These are phyloP conservation scores for Trametes hirsuta DNA, from an alignment of 1,284 basidiomycete species.

Conservation along the genomic window DNA sequence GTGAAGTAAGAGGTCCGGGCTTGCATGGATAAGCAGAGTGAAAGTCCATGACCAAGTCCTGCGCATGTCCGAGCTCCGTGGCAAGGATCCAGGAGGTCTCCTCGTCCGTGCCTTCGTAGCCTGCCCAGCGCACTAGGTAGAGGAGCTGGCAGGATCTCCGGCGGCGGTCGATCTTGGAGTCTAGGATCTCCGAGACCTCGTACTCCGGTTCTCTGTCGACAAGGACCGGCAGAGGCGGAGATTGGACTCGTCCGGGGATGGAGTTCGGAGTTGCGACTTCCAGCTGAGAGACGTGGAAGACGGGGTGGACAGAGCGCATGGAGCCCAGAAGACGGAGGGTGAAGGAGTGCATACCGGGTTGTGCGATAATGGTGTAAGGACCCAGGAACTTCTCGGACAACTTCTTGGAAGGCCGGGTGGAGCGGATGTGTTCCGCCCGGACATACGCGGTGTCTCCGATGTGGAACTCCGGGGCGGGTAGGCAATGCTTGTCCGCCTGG, in stretches of 20 bases:
- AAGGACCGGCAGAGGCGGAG: not conserved
- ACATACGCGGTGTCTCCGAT: constrained; percentile 1
- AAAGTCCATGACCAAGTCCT: not conserved
- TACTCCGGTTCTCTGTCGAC: constrained; percentile 1
- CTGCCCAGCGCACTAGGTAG: not conserved
- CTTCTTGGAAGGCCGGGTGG: constrained; percentile 6
- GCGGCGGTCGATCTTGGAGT: not conserved
- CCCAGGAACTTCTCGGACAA: constrained; percentile 1
- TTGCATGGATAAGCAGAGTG: not conserved
- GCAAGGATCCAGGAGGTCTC: not conserved
- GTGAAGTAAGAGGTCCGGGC: not conserved
- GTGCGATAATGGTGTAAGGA: not conserved
- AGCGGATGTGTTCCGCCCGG: not conserved
- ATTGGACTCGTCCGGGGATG: not conserved
- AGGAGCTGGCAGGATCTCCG: not conserved
- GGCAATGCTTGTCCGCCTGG: constrained; percentile 3
- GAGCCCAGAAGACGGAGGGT: constrained; percentile 3
- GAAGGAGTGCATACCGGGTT: not conserved
- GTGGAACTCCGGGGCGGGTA: not conserved
- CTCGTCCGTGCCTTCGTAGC: not conserved
- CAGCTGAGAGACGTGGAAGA: constrained; percentile 1
- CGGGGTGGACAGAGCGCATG: not conserved
- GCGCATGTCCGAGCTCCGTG: not conserved
- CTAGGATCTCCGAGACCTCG: not conserved
- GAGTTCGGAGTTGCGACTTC: not conserved